phyloP scores from a whole-genome alignment of 176 grass and related monocot species.

The Oryza rufipogon region DNA sequence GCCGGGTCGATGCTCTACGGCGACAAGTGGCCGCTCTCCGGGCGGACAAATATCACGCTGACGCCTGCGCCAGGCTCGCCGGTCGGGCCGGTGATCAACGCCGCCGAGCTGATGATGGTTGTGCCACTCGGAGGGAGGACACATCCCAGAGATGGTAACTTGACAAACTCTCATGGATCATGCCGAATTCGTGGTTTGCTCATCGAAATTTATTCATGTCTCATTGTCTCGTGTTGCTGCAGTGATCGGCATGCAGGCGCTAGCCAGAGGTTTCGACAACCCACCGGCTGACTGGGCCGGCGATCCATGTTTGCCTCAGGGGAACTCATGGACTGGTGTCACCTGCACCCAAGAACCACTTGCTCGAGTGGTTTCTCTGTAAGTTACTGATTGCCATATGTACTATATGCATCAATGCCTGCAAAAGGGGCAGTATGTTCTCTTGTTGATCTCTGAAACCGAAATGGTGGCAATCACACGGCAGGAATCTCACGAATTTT shows the following conservation, averaged over 20 bases:
- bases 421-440: not conserved
- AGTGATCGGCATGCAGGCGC: slow-evolving; percentile 81
- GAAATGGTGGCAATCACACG: not conserved
- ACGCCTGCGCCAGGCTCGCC: slow-evolving; percentile 55
- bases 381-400: slow-evolving; percentile 24
- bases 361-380: slow-evolving; percentile 66
- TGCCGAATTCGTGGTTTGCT: not conserved
- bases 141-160: slow-evolving; percentile 83
- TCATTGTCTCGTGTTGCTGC: slow-evolving; percentile 5
- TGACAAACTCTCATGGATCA: not conserved
- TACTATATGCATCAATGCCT: not conserved
- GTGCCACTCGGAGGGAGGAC: slow-evolving; percentile 79
- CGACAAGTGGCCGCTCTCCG: slow-evolving; percentile 61
- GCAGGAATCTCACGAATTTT: slow-evolving; percentile 80
- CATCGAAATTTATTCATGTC: not conserved
- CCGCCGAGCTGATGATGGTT: slow-evolving; percentile 74
- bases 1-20: slow-evolving; percentile 64
- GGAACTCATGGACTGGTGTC: slow-evolving; percentile 83
- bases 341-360: slow-evolving; percentile 55
- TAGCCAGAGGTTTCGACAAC: slow-evolving; percentile 63
- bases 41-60: slow-evolving; percentile 64
- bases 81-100: slow-evolving; percentile 91
- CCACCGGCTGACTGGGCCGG: slow-evolving; percentile 80
- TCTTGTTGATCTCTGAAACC: not conserved
- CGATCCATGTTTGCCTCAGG: slow-evolving; percentile 79